phyloP scores from a whole-genome alignment of 139 green algal species.

The Diplosphaera chodatii region DNA sequence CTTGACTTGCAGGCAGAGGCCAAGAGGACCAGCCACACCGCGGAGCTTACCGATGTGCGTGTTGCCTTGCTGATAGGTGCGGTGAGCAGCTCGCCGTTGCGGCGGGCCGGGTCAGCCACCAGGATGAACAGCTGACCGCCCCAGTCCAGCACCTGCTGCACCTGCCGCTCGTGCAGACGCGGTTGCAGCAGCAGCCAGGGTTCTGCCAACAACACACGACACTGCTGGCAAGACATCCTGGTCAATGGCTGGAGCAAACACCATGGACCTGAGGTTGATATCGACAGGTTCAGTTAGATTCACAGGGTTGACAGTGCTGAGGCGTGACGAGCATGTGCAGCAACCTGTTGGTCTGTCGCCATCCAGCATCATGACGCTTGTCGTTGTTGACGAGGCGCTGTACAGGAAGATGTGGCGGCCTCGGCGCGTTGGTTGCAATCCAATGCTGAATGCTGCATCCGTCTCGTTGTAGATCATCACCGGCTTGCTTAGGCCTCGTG shows the following conservation, averaged over 20 bases:
- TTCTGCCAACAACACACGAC: background rate
- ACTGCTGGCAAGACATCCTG: too few relatives aligned
- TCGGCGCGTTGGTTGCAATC: background rate
- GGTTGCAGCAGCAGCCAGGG: background rate
- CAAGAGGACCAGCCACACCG: background rate
- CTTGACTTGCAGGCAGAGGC: background rate
- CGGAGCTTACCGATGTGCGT: background rate
- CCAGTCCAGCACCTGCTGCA: constrained; percentile 19
- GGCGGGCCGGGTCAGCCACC: constrained; percentile 11
- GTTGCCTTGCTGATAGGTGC: background rate
- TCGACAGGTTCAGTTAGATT: too few relatives aligned
- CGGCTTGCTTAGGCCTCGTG: background rate
- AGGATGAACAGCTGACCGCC: constrained; percentile 24
- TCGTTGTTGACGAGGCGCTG: background rate
- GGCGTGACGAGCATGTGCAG: too few relatives aligned
- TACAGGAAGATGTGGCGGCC: background rate
- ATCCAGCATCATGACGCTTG: background rate
- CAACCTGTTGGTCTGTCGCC: background rate
- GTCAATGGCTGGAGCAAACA: too few relatives aligned
- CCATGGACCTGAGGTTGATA: too few relatives aligned
- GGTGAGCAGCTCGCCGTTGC: constrained; percentile 14
- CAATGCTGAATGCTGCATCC: background rate
- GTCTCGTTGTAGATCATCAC: constrained; percentile 1
- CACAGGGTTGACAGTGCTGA: too few relatives aligned
- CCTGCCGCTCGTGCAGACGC: background rate